These are phyloP conservation scores for Paraphaeosphaeria sporulosa DNA, from an alignment of 2,329 filamentous ascomycete genomes.

Conservation along the genomic window DNA sequence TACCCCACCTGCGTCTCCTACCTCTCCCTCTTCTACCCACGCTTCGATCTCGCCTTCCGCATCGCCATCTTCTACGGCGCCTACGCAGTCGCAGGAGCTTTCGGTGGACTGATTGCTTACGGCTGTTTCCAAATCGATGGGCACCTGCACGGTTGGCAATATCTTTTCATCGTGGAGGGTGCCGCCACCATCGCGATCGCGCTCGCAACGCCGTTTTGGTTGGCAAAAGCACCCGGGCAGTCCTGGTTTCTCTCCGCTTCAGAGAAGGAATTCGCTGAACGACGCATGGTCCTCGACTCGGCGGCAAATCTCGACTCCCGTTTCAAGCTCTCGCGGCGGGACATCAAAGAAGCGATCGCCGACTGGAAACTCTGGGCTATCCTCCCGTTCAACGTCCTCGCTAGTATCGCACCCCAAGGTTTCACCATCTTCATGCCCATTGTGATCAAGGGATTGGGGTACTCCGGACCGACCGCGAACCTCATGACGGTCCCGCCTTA, in stretches of 20 bases:
- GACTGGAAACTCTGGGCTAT: conserved; percentile 36
- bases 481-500: conserved; percentile 60
- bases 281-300: conserved; percentile 29
- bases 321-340: conserved; percentile 23
- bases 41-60: conserved; percentile 52
- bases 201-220: conserved; percentile 37
- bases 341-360: conserved; percentile 24
- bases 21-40: conserved; percentile 58
- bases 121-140: conserved; percentile 58
- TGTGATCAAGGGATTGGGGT: conserved; percentile 56
- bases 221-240: conserved; percentile 35
- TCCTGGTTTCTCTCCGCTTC: conserved; percentile 49
- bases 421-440: conserved; percentile 56
- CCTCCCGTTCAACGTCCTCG: conserved; percentile 52
- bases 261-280: conserved; percentile 24
- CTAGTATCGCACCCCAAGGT: conserved; percentile 49
- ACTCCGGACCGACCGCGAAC: conserved; percentile 53
- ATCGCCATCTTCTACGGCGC: conserved; percentile 55
- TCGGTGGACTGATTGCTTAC: conserved; percentile 52
- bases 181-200: conserved; percentile 41
- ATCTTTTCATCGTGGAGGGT: conserved; percentile 55
- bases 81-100: conserved; percentile 51
- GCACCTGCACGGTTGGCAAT: conserved; percentile 57
- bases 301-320: conserved; percentile 14
- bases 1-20: conserved; percentile 64